Evolutionary conservation across 2,329 filamentous ascomycete genomes (phyloP), one percentile per base, ranked within the genome.

Genomic region (Fonsecaea pugnacius): DNA sequence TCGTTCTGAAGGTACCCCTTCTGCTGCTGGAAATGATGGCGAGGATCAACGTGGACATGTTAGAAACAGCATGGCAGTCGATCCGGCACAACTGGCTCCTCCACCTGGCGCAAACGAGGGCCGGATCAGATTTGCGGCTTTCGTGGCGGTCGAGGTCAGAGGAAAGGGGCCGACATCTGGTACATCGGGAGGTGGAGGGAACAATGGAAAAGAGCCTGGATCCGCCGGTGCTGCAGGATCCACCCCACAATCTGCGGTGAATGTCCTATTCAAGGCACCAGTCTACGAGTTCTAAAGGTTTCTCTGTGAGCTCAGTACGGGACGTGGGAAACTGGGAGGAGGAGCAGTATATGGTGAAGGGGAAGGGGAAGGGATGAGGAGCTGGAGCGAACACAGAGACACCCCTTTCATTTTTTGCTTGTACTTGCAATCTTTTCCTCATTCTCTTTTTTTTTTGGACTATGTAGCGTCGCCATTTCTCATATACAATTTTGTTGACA

Each of bases 181-280:
- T 52, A 30, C 58, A n/a, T 40, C 46, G 12, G 32, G 52, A 38
- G 59, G 58, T 27, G 65, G 59, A n/a, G 59, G 35, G 30, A 55
- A 46, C 33, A 58, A 40, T 43, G 64, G 63, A 10, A 62, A 66
- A 54, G 66, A 65, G 52, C 53, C 63, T 43, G 67, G 64, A 9
- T 69, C 64, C 33, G 65, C 67, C 1, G 27, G 27, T 1, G 60
- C 61, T 16, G 63, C 64, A 33, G 70, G 67, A 35, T 54, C 60
- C 16, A 62, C 36, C 24, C 54, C 65, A 18, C 58, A 51, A 14
- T 24, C 57, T 35, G 60, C 63, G 12, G 72, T 73, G 65, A 91
- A 91, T 76, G 88, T 92, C 54, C 78, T 94, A 71, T 80, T 87
- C 66, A 92, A 92, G 78, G 89, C 91, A 21, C 90, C 90, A 14